Percentiles rank a stretch among this genome's conserved stretches.
Conservation (phyloP, 371 early-diverging fungal genomes). For the Rozella allomycis region DNA sequence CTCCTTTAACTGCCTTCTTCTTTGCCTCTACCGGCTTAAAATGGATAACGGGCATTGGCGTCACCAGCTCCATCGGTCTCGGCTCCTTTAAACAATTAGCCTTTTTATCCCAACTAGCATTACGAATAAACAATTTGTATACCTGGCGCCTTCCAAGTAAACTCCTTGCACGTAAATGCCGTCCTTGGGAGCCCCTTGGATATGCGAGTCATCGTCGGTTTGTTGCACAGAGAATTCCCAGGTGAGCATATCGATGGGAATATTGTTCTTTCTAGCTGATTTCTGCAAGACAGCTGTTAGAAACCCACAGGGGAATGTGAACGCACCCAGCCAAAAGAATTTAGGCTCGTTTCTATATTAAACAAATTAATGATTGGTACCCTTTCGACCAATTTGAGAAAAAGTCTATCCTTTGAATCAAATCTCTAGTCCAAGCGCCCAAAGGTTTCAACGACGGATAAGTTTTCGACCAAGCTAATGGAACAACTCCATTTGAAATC, state of each 20-base stretch:
- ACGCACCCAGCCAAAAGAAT: slow-evolving; percentile 26
- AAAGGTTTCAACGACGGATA: not conserved
- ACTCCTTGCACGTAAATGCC: slow-evolving; percentile 23
- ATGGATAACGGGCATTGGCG: slow-evolving; percentile 23
- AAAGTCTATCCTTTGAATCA: slow-evolving; percentile 12
- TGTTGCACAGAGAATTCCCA: slow-evolving; percentile 29
- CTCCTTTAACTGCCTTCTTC: slow-evolving; percentile 19
- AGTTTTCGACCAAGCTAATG: not conserved
- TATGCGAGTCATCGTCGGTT: slow-evolving; percentile 17
- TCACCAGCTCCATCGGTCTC: slow-evolving; percentile 27
- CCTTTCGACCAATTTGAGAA: slow-evolving; percentile 31
- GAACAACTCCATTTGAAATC: not conserved
- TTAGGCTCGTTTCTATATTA: slow-evolving; percentile 16
- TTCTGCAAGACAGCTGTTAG: slow-evolving; percentile 28
- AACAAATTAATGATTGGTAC: slow-evolving; percentile 6
- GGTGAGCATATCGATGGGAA: slow-evolving; percentile 19
- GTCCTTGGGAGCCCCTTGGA: slow-evolving; percentile 17
- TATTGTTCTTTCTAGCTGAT: slow-evolving; percentile 17
- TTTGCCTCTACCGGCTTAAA: slow-evolving; percentile 28
- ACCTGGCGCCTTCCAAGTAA: slow-evolving; percentile 31
- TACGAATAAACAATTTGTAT: not conserved
- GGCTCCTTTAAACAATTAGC: slow-evolving; percentile 24
- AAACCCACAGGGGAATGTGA: slow-evolving; percentile 28
- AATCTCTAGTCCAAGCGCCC: not conserved
- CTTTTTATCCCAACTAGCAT: slow-evolving; percentile 23